Evolutionary conservation across 2,329 filamentous ascomycete species (phyloP), one percentile per base, ranked within the genome.

Genomic region (Fusarium euwallaceae): DNA sequence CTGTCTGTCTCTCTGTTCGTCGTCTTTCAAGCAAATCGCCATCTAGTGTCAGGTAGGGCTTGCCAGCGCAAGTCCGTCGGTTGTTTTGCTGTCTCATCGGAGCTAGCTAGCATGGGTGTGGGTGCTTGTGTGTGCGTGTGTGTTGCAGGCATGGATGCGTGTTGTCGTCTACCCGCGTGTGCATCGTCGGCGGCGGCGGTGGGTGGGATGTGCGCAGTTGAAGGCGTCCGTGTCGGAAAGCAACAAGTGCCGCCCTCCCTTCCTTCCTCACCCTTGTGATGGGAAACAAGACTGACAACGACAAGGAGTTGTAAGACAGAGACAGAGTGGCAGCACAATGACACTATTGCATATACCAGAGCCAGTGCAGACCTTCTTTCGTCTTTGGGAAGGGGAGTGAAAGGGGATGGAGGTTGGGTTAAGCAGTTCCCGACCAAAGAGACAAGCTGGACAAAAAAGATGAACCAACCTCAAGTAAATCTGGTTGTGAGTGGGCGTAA

Each of bases 391-490:
- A 41, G 55, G 67, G 71, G 60, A 56, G 59, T 45, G 59, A 68
- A 67, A 58, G 62, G 67, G 71, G 58, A 41, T 39, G 32, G 53
- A 69, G 59, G 48, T 59, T 61, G 59, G 62, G 65, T 59, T 62
- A 34, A 62, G 59, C 29, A 68, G 58, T 43, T 73, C 68, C 64
- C 61, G 37, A 61, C 68, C 58, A 51, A 51, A 74, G 51, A 63
- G 55, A 37, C 32, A 27, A 53, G 63, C 59, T 65, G 39, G 65
- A 72, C 69, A 75, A 64, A 75, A 74, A 74, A 74, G 64, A 76
- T 69, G 66, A 70, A 77, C 74, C 69, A 78, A 78, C 76, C 76
- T 78, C 56, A 62, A 70, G 67, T 75, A 73, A 67, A 75, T 65
- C 39, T 48, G 55, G 29, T 66, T 67, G 65, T 63, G 39, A 61